Percentiles rank a stretch among this genome's conserved stretches.
phyloP scores from a whole-genome alignment of 768 basidiomycete species.

The Lepiota brunneoincarnata region DNA sequence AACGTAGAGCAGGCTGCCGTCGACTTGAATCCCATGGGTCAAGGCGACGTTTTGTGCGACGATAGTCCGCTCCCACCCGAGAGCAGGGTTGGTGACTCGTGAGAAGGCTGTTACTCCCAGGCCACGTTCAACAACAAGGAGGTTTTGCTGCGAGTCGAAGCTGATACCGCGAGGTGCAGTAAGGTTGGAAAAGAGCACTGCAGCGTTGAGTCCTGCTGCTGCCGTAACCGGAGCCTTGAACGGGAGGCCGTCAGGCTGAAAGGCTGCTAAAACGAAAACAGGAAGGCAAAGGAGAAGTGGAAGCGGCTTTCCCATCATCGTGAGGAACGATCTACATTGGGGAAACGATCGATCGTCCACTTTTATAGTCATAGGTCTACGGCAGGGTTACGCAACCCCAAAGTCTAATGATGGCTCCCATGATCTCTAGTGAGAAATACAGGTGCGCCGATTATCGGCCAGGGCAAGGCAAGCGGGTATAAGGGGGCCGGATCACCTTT shows the following conservation, averaged over 20 bases:
- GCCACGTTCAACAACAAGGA: conserved; percentile 42
- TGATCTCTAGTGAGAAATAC: too few relatives aligned
- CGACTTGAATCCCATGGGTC: conserved; percentile 42
- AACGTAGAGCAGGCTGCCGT: conserved; percentile 32
- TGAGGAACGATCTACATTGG: background rate
- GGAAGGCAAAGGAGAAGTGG: background rate
- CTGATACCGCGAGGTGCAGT: conserved; percentile 40
- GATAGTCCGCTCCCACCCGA: conserved; percentile 35
- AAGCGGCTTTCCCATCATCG: background rate
- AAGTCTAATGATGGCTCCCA: too few relatives aligned
- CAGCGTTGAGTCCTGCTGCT: conserved; percentile 32
- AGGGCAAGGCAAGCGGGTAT: too few relatives aligned
- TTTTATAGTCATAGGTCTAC: background rate
- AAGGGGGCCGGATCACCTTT: too few relatives aligned
- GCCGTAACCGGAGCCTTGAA: conserved; percentile 33
- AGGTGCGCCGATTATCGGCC: too few relatives aligned
- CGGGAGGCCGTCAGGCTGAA: conserved; percentile 29
- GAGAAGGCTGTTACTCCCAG: conserved; percentile 39
- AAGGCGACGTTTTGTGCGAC: conserved; percentile 33
- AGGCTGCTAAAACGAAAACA: background rate
- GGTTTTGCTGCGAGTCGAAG: conserved; percentile 34
- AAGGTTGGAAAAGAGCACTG: conserved; percentile 38
- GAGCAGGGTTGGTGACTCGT: conserved; percentile 18
- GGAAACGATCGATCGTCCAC: background rate
- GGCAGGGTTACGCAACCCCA: too few relatives aligned